Conservation (phyloP, 345 rosid genomes). For the Arabis hirsuta region DNA sequence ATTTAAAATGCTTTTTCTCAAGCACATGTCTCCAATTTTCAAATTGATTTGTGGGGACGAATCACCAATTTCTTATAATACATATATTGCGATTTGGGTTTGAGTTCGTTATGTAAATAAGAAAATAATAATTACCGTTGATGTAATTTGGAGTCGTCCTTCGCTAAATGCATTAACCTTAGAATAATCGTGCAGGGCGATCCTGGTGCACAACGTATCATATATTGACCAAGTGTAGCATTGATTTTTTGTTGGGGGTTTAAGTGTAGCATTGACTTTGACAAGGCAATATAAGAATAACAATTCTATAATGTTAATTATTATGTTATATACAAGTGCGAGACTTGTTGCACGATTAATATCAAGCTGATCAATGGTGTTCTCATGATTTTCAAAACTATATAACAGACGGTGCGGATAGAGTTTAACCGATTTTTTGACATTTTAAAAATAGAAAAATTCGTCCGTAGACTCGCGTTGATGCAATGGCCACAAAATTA, state of each 20-base stretch:
- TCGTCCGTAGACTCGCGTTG: slow-evolving; percentile 9
- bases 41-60: slow-evolving; percentile 34
- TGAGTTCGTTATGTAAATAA: slow-evolving; percentile 2
- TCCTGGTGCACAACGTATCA: background rate
- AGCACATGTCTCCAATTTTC: slow-evolving; percentile 33
- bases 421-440: no score
- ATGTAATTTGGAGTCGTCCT: background rate
- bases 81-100: no score
- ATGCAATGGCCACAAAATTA: background rate
- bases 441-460: no score
- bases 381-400: background rate
- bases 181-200: slow-evolving; percentile 1
- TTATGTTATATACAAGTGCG: background rate
- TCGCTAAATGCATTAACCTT: background rate
- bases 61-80: background rate
- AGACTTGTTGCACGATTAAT: slow-evolving; percentile 26
- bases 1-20: background rate
- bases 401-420: background rate
- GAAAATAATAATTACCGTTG: background rate
- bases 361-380: slow-evolving; percentile 11
- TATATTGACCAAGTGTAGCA: background rate
- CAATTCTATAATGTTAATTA: background rate
- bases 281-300: background rate
- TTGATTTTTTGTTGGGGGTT: background rate
- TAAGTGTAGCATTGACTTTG: background rate